Conservation (phyloP, 495 filamentous ascomycete genomes). For the Penicillium dipodomyicola region DNA sequence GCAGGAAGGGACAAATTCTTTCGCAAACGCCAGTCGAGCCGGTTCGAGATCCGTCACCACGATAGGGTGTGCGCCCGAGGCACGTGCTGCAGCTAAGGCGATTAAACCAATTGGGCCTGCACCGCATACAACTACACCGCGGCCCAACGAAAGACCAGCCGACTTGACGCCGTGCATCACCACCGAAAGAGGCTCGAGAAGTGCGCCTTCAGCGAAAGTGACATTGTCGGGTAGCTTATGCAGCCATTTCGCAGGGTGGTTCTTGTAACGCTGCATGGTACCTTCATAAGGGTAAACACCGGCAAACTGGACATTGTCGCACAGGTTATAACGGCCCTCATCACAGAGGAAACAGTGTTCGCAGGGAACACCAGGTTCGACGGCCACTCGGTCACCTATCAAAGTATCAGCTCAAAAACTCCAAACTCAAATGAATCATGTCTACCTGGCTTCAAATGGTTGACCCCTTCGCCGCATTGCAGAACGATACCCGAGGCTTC, state of each 20-base stretch:
- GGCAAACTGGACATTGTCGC: conserved; percentile 66
- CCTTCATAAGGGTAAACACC: conserved; percentile 59
- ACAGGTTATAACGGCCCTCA: conserved; percentile 75
- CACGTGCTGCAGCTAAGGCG: conserved; percentile 55
- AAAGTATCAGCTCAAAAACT: neutral
- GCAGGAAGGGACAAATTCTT: conserved; percentile 54
- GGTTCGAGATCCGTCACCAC: conserved; percentile 63
- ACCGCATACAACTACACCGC: conserved; percentile 67
- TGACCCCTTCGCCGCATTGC: conserved; percentile 53
- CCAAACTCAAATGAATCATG: neutral
- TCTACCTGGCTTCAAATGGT: conserved; percentile 34
- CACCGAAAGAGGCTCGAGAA: conserved; percentile 74
- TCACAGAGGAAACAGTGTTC: conserved; percentile 60
- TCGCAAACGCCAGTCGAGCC: conserved; percentile 55
- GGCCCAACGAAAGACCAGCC: conserved; percentile 48
- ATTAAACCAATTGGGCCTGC: conserved; percentile 76
- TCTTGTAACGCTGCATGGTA: conserved; percentile 57
- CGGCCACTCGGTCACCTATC: conserved; percentile 66
- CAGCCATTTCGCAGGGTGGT: conserved; percentile 60
- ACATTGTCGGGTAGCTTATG: conserved; percentile 62
- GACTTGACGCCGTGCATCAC: conserved; percentile 66
- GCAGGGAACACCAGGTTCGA: conserved; percentile 75
- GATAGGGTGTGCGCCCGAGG: conserved; percentile 61
- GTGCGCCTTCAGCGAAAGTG: conserved; percentile 63
- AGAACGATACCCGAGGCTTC: conserved; percentile 70